Base-by-base conservation (phyloP, 1,284 basidiomycete species). In the Anthracocystis setariae region DNA sequence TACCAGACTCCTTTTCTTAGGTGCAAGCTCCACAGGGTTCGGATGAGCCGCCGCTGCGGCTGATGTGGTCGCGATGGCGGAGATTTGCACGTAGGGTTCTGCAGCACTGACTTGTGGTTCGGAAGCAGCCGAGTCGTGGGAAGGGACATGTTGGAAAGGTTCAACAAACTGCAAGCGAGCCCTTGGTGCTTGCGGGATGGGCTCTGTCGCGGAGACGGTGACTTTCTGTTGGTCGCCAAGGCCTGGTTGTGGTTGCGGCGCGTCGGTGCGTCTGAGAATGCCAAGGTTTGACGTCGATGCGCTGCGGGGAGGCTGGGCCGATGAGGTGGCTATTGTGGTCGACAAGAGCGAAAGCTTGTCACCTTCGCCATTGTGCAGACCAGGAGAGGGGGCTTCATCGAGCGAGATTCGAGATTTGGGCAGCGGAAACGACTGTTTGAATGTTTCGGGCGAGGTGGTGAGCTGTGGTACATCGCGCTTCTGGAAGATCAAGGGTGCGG, bases 1-100 rank as follows among this genome's bases (percentile, higher is more conserved):
- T n/a, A 73, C 66, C 5, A 73, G 42, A 43, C 71, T 64, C 46
- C 64, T 64, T 39, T 67, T 67, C n/a, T 60, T 56, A 10, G 60
- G 48, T 18, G 59, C 56, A 15, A 38, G 15, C n/a, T 55, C 52
- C 2, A 37, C 24, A 17, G 39, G 42, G 46, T 35, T n/a, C 23
- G 45, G 8, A 17, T 47, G 21, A 21, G 40, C 35, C 27, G 50
- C n/a, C 39, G 59, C 1, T 25, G 51, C 13, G 18, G 38, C 23
- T 33, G 47, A 24, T 20, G 38, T 42, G 10, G 47, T 12, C 2
- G 46, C 39, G 2, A 42, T 8, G 3, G 45, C 15, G 3, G 46
- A 35, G 33, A 45, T 32, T 20, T 27, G 24, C 9, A 33, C 37
- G 24, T 24, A 17, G 32, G 20, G 5, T 12, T 51, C 25, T 8